phyloP scores from a whole-genome alignment of 75 land plant species.

The Selaginella moellendorffii region DNA sequence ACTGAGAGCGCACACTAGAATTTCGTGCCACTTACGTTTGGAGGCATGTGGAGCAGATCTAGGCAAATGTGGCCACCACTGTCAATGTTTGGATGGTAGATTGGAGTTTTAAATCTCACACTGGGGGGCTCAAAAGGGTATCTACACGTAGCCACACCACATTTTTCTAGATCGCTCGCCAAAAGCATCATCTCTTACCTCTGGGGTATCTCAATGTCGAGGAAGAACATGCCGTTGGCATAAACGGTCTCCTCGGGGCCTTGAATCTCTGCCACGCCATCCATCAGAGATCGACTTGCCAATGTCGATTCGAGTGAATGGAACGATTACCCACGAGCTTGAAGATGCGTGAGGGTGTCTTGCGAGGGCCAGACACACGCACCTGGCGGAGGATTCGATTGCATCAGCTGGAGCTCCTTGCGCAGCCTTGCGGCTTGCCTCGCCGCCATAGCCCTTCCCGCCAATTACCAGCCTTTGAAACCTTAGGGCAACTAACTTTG shows the following conservation, averaged over 20 bases:
- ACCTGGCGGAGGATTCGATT: constrained; percentile 70
- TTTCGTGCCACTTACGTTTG: constrained; percentile 28
- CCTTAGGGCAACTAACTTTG: no score
- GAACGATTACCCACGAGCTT: constrained; percentile 43
- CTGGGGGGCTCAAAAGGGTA: constrained; percentile 90
- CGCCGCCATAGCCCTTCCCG: no score
- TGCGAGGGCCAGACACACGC: constrained; percentile 45
- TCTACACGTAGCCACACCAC: constrained; percentile 18
- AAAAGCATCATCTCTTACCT: constrained; percentile 25
- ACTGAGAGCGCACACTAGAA: not conserved
- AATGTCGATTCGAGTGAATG: no score
- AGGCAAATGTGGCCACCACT: constrained; percentile 88
- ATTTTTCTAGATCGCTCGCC: not conserved
- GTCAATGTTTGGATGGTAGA: constrained; percentile 91
- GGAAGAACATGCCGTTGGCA: constrained; percentile 50
- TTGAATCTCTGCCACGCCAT: constrained; percentile 38
- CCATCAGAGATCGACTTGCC: no score
- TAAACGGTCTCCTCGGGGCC: constrained; percentile 90
- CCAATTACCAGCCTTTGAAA: no score
- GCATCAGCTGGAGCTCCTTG: constrained; percentile 62
- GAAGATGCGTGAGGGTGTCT: constrained; percentile 32
- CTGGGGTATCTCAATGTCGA: constrained; percentile 70
- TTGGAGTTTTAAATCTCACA: constrained; percentile 70
- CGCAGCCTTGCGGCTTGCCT: constrained; percentile 60
- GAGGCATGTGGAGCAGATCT: constrained; percentile 83